Evolutionary conservation across 345 rosid species (phyloP), one percentile per base, ranked within the genome.

Genomic region (Sonneratia caseolaris): DNA sequence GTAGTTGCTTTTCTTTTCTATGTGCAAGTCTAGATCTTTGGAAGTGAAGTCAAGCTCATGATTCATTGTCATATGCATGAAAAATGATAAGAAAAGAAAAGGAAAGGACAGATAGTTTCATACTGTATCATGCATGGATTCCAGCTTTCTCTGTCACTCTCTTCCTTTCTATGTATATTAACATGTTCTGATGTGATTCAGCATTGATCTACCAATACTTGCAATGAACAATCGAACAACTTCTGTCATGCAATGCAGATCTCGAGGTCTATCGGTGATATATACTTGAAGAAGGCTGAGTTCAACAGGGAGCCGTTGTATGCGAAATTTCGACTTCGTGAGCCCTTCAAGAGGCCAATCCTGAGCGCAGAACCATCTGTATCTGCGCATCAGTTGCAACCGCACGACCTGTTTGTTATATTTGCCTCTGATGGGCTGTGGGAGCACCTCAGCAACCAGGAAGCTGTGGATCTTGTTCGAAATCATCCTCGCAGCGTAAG

Each of bases 351-450:
- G 68, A 82, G 71, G 62, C 87, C 85, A 43, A 84, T 84, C 70
- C 72, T 84, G 70, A 84, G 87, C 15, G 65, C 87, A 37, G 87
- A 84, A 18, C 87, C 87, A 21, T 76, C 85, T 62, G 82, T 84
- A 56, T 69, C 85, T 8, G 76, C 62, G 40, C 81, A 82, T 49
- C 77, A 78, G 69, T 74, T 84, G 78, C 85, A 78, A 77, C 73
- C 85, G 1, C 79, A 77, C 1, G 87, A 84, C 80, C 82, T 74
- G 56, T 84, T 84, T 72, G 56, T 84, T 36, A 84, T 84, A 70
- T 82, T 84, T 80, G 87, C 87, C 40, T 84, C 87, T 38, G 87
- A 84, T 76, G 87, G 87, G 47, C 79, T 84, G 24, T 84, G 87
- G 87, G 87, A 84, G 79, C 87, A 84, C 71, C 72, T 84, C 36